phyloP scores from a whole-genome alignment of 225 moss, liverwort and hornwort genomes.

The Sphagnum tenellum region DNA sequence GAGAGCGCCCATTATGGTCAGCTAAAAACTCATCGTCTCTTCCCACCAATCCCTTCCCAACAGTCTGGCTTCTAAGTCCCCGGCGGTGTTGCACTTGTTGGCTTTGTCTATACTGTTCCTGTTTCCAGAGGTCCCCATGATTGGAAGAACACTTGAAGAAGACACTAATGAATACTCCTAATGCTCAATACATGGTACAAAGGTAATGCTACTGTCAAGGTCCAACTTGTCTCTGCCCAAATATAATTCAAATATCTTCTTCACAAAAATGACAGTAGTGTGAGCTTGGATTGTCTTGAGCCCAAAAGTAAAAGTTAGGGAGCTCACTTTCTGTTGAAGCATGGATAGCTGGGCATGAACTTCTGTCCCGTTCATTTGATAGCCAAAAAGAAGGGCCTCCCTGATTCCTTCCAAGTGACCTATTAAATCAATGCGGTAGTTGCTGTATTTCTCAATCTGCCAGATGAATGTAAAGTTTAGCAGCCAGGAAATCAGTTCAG shows the following conservation, averaged over 20 bases:
- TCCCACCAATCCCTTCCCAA: slow-evolving; percentile 43
- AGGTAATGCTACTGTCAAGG: too few species aligned
- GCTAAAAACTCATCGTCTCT: slow-evolving; percentile 16
- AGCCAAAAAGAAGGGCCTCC: slow-evolving; percentile 27
- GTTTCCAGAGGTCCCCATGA: slow-evolving; percentile 5
- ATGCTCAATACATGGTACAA: too few species aligned
- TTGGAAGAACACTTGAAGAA: too few species aligned
- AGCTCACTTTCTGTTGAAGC: slow-evolving; percentile 43
- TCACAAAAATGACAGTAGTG: too few species aligned
- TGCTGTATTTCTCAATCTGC: slow-evolving; percentile 40
- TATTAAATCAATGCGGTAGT: slow-evolving; percentile 33
- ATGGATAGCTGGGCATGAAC: slow-evolving; percentile 40
- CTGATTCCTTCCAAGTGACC: slow-evolving; percentile 41
- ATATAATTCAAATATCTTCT: too few species aligned
- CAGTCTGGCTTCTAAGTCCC: slow-evolving; percentile 42
- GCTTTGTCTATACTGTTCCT: slow-evolving; percentile 53
- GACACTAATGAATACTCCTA: too few species aligned
- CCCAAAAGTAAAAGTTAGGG: background rate
- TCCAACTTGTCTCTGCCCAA: too few species aligned
- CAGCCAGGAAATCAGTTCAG: too few species aligned
- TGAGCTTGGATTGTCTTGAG: too few species aligned
- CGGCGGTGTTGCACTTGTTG: slow-evolving; percentile 47
- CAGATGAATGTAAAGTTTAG: too few species aligned
- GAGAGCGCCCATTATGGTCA: slow-evolving; percentile 3
- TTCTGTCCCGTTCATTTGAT: slow-evolving; percentile 54